phyloP scores from a whole-genome alignment of 768 basidiomycete species.

The Amanita pseudoporphyria region DNA sequence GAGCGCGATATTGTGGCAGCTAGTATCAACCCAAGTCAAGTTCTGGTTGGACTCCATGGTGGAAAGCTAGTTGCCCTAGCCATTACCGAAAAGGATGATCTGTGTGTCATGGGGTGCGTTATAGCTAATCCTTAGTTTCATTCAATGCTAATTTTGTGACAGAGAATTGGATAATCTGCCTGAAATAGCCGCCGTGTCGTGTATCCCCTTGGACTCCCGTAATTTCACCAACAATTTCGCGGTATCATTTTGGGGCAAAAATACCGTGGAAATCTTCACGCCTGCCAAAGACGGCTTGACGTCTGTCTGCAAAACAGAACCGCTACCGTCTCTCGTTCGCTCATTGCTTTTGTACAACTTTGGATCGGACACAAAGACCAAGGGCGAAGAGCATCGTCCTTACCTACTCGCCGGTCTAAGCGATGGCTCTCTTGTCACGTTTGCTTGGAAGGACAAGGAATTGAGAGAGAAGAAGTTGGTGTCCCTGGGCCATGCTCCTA shows the following conservation, averaged over 20 bases:
- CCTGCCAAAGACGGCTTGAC: constrained; percentile 16
- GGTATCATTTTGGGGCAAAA: constrained; percentile 73
- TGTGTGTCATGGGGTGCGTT: constrained; percentile 24
- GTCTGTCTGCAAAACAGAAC: constrained; percentile 25
- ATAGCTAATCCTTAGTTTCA: not conserved
- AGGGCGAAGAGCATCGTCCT: constrained; percentile 28
- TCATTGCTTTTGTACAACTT: constrained; percentile 54
- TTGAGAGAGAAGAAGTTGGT: constrained; percentile 46
- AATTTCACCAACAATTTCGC: constrained; percentile 39
- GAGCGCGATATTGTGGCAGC: constrained; percentile 53
- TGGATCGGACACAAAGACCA: constrained; percentile 25
- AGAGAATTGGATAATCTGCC: constrained; percentile 5
- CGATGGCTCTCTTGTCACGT: constrained; percentile 62
- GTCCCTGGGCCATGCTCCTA: constrained; percentile 58
- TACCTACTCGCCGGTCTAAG: constrained; percentile 67
- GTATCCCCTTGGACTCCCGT: constrained; percentile 44
- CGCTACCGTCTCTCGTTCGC: constrained; percentile 33
- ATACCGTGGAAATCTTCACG: constrained; percentile 47
- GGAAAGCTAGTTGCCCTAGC: constrained; percentile 44
- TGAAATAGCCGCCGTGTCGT: constrained; percentile 68
- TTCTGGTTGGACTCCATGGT: constrained; percentile 48
- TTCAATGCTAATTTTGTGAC: not conserved
- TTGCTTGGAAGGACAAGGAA: constrained; percentile 34
- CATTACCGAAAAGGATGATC: constrained; percentile 29
- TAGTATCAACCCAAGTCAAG: constrained; percentile 57